Evolutionary conservation across 2,329 filamentous ascomycete species (phyloP), one percentile per base, ranked within the genome.

Genomic region (Sporothrix sp.): DNA sequence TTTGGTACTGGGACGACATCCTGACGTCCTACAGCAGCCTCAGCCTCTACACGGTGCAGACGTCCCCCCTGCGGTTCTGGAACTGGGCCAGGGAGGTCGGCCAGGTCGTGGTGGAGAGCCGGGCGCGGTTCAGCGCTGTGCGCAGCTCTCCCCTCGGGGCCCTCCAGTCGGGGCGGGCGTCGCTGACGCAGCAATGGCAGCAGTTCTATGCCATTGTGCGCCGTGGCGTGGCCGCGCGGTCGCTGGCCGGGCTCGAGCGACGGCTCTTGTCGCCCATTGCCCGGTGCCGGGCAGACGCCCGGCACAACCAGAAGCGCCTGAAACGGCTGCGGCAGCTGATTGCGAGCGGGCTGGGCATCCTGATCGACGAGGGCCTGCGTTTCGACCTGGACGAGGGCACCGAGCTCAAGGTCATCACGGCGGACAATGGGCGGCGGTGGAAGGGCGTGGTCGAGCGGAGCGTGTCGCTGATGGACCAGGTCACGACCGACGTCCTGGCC

Each of bases 1-100:
- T 95, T 21, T 90, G 85, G 81, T 97, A 97, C 65, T 98, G 93
- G 93, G 87, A 95, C 61, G 85, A 93, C 58, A 78, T 96, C 2
- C 69, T 95, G 27, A 79, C 80, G 9, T 94, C 87, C 1, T 84
- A 87, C 58, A 75, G 80, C 44, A 87, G 84, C 61, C 90, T 86
- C 57, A 84, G 81, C 28, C 64, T 96, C 3, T 96, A 96, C 66
- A 84, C 87, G 13, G 68, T 94, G 8, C 93, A 98, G 65, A 95
- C 84, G 0, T 87, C 84, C 1, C 93, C 93, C 0, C 60, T 83
- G 36, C 76, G 86, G 16, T 65, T 95, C 30, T 91, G 82, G 80
- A 69, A 72, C 3, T 88, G 85, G 78, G 71, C 78, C 7, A 38
- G 46, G 36, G 56, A 56, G 27, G 76, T 58, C 42, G 53, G 75